Evolutionary conservation across 352 stramenopile genomes (phyloP), one percentile per base, ranked within the genome.

Genomic region (Phytophthora europaea): DNA sequence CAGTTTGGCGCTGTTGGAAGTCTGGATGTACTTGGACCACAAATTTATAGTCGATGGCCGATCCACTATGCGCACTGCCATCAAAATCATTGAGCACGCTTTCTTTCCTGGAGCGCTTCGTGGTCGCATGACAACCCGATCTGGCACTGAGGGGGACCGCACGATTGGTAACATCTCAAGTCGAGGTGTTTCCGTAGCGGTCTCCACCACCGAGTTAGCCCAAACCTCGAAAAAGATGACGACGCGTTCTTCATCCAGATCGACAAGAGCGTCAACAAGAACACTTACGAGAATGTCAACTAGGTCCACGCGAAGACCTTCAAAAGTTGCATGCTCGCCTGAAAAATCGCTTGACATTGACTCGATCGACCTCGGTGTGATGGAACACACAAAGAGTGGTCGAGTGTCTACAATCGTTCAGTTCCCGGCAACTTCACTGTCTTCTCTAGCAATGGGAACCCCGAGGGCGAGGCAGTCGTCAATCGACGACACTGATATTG

Each of bases 11-110:
- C 77, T 47, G 9, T 4, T 50, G 43, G 43, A 50, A 22, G 65
- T 70, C 23, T 67, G 68, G 23, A 52, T 69, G 55, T 74, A 78
- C 26, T 22, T 80, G 48, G 50, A 61, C 2, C 65, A 80, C 33
- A 75, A 80, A 43, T 78, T 72, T 51, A 59, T 78, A 0, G 58
- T 63, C 7, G 64, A 75, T 38, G 61, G 70, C 1, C 22, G 55
- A 6, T 54, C 38, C 26, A 67, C 65, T 3, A 23, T 70, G 3
- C 33, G 51, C 20, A 78, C 73, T 6, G 64, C 64, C 15, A 9
- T 69, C 3, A 78, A 80, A 62, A 75, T 80, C 26, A 51, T 80
- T 18, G 61, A 77, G 18, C 45, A 66, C 2, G 45, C 60, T 13
- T 65, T 70, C n/a, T 75, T 66, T 48, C 67, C 61, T 6, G 54